These are phyloP conservation scores for Solanum boliviense DNA, from an alignment of 257 asterid genomes.

Conservation along the genomic window DNA sequence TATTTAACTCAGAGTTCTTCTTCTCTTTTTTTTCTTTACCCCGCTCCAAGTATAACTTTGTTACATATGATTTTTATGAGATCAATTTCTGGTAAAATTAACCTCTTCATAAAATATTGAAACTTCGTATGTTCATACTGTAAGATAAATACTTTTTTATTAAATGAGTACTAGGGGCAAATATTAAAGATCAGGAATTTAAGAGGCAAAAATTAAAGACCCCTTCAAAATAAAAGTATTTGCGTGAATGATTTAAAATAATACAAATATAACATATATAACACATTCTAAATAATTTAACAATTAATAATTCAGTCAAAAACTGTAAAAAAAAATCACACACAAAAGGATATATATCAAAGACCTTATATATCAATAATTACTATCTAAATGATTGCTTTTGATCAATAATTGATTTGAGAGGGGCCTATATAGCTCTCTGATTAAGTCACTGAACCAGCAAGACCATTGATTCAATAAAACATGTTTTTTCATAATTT, in stretches of 20 bases:
- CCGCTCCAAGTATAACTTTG: neutral
- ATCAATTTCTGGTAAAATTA: neutral
- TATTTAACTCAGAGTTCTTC: too few relatives aligned
- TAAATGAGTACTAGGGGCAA: too few relatives aligned
- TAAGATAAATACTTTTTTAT: neutral
- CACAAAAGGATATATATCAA: neutral
- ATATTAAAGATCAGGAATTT: too few relatives aligned
- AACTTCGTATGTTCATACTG: too few relatives aligned
- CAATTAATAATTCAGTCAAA: neutral
- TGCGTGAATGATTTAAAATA: neutral
- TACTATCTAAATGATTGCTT: neutral
- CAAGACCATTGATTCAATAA: neutral
- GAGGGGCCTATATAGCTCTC: neutral
- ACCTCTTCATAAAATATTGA: neutral
- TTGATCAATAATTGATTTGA: neutral
- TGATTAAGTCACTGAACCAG: neutral
- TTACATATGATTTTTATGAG: too few relatives aligned
- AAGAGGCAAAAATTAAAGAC: neutral
- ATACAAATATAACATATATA: neutral
- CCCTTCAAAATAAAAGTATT: neutral
- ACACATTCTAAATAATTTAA: neutral
- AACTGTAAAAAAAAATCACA: neutral
- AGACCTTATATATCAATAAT: neutral
- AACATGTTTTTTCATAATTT: neutral
- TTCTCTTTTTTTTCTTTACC: neutral